These are phyloP conservation scores for Castanospermum australe DNA, from an alignment of 306 rosid species.

Conservation along the genomic window DNA sequence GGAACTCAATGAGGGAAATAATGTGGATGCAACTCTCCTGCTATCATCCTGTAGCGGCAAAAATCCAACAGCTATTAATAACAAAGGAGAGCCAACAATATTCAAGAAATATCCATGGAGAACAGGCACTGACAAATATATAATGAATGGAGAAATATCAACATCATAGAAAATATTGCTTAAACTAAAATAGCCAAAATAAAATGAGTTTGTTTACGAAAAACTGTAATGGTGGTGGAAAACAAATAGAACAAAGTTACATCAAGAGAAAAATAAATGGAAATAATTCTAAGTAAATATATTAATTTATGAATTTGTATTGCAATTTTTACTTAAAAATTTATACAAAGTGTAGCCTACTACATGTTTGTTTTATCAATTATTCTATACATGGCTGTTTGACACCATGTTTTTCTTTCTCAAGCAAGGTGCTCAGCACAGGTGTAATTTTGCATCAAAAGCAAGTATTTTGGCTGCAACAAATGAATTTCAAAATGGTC, in stretches of 20 bases:
- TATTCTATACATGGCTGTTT: not conserved
- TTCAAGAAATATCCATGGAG: not conserved
- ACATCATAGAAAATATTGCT: not conserved
- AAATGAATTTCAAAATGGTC: not conserved
- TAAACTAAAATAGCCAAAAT: not conserved
- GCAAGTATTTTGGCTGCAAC: not conserved
- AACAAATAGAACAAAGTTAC: not conserved
- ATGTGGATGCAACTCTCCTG: constrained; percentile 70
- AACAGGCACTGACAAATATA: not conserved
- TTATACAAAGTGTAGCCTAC: not conserved
- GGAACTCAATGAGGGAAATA: constrained; percentile 76
- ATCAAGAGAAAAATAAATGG: not conserved
- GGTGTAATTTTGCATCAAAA: no score
- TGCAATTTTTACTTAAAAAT: no score
- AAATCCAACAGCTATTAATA: constrained; percentile 11
- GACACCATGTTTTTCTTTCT: not conserved
- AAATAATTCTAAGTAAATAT: not conserved
- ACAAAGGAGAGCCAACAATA: not conserved
- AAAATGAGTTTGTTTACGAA: not conserved
- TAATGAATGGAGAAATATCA: not conserved
- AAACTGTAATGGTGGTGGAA: not conserved
- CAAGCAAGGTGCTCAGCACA: no score
- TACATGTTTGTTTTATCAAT: not conserved
- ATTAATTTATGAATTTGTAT: no score
- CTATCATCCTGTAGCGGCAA: constrained; percentile 74